Evolutionary conservation across 164 flowering plant genomes (phyloP), one percentile per base, ranked within the genome.

Genomic region (Liriodendron chinense): DNA sequence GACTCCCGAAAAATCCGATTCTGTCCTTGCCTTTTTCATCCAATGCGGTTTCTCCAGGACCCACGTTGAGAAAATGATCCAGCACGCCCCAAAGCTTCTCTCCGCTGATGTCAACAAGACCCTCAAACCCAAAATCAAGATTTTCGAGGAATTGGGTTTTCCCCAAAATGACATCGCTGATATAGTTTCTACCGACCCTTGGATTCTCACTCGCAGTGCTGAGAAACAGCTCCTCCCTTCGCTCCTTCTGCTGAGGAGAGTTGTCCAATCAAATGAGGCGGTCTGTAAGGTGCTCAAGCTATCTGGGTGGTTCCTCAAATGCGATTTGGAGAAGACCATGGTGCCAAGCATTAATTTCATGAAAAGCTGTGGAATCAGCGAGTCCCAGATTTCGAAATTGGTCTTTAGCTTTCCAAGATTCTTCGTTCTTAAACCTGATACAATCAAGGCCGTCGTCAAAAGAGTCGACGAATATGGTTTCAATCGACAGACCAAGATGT

Each of bases 121-220:
- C 72, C 77, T 75, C 13, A 69, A 43, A 22, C 77, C 77, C 72
- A 69, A 59, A 25, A 6, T 75, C n/a, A 43, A 69, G 21, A 20
- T 57, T 7, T 69, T 75, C 57, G 57, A 47, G 25, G 78, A 70
- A 48, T 24, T 76, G 49, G 78, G 78, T 70, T 47, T 76, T 9
- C 63, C 74, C 1, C 62, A 57, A 28, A 9, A 65, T 7, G 61
- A 69, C 9, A 59, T 75, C 9, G 72, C 59, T 24, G 13, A 24
- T 24, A 26, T 76, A 21, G 34, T 68, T 3, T 3, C 59, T 34
- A n/a, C 57, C 7, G 61, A 68, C 12, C 72, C 77, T 1, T 4
- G 0, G 1, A 22, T 69, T 16, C 16, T 75, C 2, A 10, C 43
- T 9, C 18, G 72, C 68, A 26, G 72, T 66, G 53, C 69, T 10